Evolutionary conservation across 768 basidiomycete genomes (phyloP).

Genomic region (Pleurotus eryngii): DNA sequence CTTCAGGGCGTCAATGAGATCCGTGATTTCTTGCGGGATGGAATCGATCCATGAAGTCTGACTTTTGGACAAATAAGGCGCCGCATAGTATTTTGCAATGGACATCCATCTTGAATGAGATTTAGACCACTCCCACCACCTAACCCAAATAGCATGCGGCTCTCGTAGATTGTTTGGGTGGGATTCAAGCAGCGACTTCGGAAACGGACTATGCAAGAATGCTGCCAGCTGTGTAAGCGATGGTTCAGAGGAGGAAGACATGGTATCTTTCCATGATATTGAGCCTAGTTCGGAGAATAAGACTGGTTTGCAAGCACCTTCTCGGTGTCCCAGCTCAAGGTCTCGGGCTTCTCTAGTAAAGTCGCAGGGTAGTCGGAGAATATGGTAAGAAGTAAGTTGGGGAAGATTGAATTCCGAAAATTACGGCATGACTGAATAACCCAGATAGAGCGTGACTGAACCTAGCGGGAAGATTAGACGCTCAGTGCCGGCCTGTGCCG

Average conservation of each 20-base stretch:
- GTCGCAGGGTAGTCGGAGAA: no score
- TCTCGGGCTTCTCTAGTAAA: no score
- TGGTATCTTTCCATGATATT: neutral
- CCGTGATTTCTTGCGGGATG: constrained; percentile 12
- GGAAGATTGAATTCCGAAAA: no score
- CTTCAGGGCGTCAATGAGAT: neutral
- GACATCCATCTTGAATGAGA: neutral
- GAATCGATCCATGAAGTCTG: neutral
- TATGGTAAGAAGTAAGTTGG: no score
- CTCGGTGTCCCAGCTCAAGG: no score
- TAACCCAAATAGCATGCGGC: neutral
- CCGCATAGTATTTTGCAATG: neutral
- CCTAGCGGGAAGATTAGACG: no score
- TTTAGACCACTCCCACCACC: constrained; percentile 4
- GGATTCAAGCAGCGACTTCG: constrained; percentile 32
- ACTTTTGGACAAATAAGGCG: neutral
- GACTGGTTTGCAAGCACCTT: no score
- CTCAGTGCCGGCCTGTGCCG: no score
- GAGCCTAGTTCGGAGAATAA: neutral
- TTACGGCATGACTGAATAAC: no score
- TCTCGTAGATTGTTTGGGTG: constrained; percentile 45
- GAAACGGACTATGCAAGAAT: constrained; percentile 11
- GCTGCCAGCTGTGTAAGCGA: neutral
- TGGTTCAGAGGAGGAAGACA: neutral
- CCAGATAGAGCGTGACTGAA: no score